These are phyloP conservation scores for Oemleria cerasiformis DNA, from an alignment of 306 rosid species.

Conservation along the genomic window DNA sequence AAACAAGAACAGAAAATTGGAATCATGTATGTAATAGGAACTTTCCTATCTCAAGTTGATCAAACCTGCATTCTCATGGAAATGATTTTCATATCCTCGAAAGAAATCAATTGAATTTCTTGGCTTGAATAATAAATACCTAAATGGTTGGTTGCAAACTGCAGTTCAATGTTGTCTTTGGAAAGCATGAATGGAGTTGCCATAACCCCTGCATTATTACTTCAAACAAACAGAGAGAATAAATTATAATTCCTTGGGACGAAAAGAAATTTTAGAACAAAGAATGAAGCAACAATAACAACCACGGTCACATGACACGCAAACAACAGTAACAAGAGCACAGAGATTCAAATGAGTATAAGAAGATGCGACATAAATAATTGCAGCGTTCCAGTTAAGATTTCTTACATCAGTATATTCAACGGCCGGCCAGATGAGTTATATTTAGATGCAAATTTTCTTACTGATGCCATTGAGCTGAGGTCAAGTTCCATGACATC, in stretches of 20 bases:
- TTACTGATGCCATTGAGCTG: conserved; percentile 65
- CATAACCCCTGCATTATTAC: conserved; percentile 93
- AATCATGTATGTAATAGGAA: neutral
- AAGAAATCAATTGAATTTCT: conserved; percentile 8
- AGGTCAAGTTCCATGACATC: conserved; percentile 75
- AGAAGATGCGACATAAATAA: neutral
- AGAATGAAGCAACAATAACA: neutral
- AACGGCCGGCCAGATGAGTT: conserved; percentile 61
- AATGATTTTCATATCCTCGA: neutral
- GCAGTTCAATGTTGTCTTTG: conserved; percentile 74
- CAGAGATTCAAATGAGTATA: neutral
- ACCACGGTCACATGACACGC: neutral
- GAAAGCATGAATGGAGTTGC: conserved; percentile 80
- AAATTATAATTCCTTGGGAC: neutral
- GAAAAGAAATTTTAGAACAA: neutral
- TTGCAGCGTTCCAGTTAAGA: neutral
- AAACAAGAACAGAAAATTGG: conserved; percentile 6
- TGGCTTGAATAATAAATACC: conserved; percentile 34
- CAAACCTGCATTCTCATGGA: neutral
- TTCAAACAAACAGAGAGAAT: conserved; percentile 42
- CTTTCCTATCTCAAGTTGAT: neutral
- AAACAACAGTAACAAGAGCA: neutral
- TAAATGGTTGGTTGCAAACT: conserved; percentile 90
- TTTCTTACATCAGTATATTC: conserved; percentile 61
- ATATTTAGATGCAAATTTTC: conserved; percentile 64